Evolutionary conservation across 2,329 filamentous ascomycete species (phyloP), one percentile per base, ranked within the genome.

Genomic region (Trichoderma sp.): DNA sequence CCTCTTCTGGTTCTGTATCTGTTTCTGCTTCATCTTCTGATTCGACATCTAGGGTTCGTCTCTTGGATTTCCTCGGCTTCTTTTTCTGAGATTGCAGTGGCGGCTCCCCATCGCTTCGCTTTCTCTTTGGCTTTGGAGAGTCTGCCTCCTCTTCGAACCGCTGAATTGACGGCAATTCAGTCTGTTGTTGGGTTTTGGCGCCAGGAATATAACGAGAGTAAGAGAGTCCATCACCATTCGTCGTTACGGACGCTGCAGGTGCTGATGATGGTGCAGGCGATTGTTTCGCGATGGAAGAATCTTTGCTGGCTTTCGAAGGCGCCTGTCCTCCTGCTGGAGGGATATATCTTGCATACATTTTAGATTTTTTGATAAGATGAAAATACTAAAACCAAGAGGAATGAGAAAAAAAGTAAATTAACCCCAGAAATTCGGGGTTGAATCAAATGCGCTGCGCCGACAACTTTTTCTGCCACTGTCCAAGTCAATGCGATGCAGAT

Each of bases 271-370:
- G 61, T 14, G 58, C 18, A 8, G 73, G 69, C 56, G 65, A 21
- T 26, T 47, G 57, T 43, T 68, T 34, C 8, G 62, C 30, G 47
- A 66, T 58, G 30, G 71, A 72, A 63, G 68, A 56, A 43, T 32
- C 56, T 28, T 70, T 24, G 28, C 26, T 53, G 5, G n/a, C 61
- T 60, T 63, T 60, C 12, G 62, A 28, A 36, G 68, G 47, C 30
- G 64, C 74, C 68, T 77, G 71, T 47, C 71, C 76, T 72, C 80
- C 79, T 9, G 77, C 24, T 7, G 79, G 77, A 53, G 82, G 84
- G 18, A 85, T 77, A 72, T 86, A 85, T 74, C 84, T 80, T 61
- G 83, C 80, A 75, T 85, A 84, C 82, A 83, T 83, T 30, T 32
- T 32, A 1, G 9, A 24, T n/a, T 34, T 57, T 39, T 21, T 3